Conservation (phyloP, 495 filamentous ascomycete genomes). For the Pseudevernia furfuracea region DNA sequence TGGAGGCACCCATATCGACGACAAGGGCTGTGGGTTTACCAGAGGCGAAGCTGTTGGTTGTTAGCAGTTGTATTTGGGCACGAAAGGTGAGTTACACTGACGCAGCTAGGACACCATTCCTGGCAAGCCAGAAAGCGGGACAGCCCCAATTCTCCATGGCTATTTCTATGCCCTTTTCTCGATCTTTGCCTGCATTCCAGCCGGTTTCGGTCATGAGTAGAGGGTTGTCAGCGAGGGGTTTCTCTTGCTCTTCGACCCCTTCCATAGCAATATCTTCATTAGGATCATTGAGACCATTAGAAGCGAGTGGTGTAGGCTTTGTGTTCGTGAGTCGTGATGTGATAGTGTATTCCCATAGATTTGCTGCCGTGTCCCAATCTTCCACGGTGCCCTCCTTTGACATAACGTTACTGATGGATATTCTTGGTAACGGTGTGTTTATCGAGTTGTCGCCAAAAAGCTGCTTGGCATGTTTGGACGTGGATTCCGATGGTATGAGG, state of each 20-base stretch:
- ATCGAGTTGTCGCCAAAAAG: constrained; percentile 85
- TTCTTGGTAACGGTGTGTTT: constrained; percentile 60
- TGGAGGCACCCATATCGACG: constrained; percentile 85
- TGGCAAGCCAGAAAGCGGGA: constrained; percentile 85
- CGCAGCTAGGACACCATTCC: constrained; percentile 57
- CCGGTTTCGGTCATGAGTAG: constrained; percentile 89
- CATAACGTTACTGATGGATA: constrained; percentile 87
- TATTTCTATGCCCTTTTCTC: constrained; percentile 88
- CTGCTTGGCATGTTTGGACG: constrained; percentile 47
- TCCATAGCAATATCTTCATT: constrained; percentile 60
- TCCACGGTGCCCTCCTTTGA: constrained; percentile 82
- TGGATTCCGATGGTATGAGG: constrained; percentile 45
- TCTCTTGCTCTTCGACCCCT: constrained; percentile 59
- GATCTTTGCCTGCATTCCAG: constrained; percentile 79
- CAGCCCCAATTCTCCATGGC: constrained; percentile 93
- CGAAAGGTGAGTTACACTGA: constrained; percentile 36
- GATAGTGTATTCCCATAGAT: constrained; percentile 83
- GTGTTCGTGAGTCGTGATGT: constrained; percentile 66
- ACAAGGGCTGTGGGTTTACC: constrained; percentile 90
- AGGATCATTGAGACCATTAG: constrained; percentile 69
- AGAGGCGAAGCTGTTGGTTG: constrained; percentile 58
- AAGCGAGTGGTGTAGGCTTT: constrained; percentile 53
- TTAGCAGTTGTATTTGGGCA: background rate
- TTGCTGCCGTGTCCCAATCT: constrained; percentile 89
- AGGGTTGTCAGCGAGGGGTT: constrained; percentile 77